Percentiles rank a stretch among this genome's conserved stretches.
Evolutionary conservation across 148 eudicot species (phyloP).

Genomic region (Chenopodium berlandieri): DNA sequence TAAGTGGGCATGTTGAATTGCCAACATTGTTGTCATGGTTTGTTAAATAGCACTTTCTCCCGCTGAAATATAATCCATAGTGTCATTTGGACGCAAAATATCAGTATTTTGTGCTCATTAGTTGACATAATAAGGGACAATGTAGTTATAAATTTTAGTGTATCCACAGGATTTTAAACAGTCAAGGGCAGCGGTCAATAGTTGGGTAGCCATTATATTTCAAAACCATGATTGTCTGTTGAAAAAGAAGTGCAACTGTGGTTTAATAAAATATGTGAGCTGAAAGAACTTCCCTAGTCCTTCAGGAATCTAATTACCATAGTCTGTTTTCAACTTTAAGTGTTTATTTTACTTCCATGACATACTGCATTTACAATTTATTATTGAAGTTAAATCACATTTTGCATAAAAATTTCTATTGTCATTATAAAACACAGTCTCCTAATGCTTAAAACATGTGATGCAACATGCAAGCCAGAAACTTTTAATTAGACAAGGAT

Average conservation of each 20-base stretch:
- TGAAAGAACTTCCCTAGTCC: too few relatives aligned
- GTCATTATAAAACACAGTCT: background rate
- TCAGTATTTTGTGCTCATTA: too few relatives aligned
- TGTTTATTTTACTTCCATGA: background rate
- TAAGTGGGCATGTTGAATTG: background rate
- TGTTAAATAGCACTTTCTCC: background rate
- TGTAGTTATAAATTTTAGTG: too few relatives aligned
- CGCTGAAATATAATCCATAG: background rate
- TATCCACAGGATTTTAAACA: too few relatives aligned
- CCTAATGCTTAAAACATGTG: background rate
- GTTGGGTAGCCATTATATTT: too few relatives aligned
- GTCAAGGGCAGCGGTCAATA: too few relatives aligned
- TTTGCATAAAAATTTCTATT: background rate
- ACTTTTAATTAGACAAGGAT: background rate
- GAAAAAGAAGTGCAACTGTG: too few relatives aligned
- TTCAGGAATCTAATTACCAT: too few relatives aligned
- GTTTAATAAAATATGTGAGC: too few relatives aligned
- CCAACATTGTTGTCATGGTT: background rate
- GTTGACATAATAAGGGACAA: background rate
- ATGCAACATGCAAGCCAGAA: background rate
- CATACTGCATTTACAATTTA: background rate
- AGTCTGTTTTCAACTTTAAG: too few relatives aligned
- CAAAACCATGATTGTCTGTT: too few relatives aligned
- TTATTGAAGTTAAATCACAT: background rate
- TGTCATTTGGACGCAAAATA: background rate